Evolutionary conservation across 106 monocot genomes (phyloP).

Genomic region (Dioscorea zingiberensis): DNA sequence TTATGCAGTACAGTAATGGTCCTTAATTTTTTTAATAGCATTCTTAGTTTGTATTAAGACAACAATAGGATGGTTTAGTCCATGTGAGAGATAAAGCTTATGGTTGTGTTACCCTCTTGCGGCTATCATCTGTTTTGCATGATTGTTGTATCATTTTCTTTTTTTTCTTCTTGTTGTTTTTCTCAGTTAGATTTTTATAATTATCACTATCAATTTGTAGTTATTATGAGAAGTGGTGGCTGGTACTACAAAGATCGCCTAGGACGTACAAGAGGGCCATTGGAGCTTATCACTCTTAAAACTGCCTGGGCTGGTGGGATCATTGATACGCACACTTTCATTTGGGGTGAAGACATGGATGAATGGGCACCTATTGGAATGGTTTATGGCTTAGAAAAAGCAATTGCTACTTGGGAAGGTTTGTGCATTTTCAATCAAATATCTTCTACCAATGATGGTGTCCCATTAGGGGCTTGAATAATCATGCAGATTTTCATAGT

Average conservation of each 20-base stretch:
- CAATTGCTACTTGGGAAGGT: constrained; percentile 96
- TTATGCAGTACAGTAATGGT: too few species aligned
- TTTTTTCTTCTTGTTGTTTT: too few species aligned
- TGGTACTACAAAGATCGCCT: constrained; percentile 91
- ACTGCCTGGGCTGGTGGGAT: constrained; percentile 91
- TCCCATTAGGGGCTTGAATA: background rate
- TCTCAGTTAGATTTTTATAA: too few species aligned
- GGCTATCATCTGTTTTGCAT: too few species aligned
- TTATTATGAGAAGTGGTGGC: constrained; percentile 78
- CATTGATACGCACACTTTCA: constrained; percentile 80
- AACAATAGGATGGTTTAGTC: too few species aligned
- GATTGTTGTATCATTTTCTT: too few species aligned
- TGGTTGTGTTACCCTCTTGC: too few species aligned
- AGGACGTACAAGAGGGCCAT: constrained; percentile 82
- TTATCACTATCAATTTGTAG: constrained; percentile 20
- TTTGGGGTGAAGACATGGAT: constrained; percentile 96
- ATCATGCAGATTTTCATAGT: background rate
- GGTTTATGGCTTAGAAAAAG: constrained; percentile 82
- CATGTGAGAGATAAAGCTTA: too few species aligned
- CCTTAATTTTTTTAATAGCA: too few species aligned
- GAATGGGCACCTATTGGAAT: constrained; percentile 93
- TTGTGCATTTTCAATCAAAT: constrained; percentile 3
- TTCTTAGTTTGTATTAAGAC: too few species aligned
- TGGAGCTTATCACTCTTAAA: constrained; percentile 80
- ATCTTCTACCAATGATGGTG: background rate